A percentile compares a stretch with the other conserved stretches of the same genome.
phyloP scores from a whole-genome alignment of 2,329 filamentous ascomycete genomes.

The Colletotrichum zoysiae region DNA sequence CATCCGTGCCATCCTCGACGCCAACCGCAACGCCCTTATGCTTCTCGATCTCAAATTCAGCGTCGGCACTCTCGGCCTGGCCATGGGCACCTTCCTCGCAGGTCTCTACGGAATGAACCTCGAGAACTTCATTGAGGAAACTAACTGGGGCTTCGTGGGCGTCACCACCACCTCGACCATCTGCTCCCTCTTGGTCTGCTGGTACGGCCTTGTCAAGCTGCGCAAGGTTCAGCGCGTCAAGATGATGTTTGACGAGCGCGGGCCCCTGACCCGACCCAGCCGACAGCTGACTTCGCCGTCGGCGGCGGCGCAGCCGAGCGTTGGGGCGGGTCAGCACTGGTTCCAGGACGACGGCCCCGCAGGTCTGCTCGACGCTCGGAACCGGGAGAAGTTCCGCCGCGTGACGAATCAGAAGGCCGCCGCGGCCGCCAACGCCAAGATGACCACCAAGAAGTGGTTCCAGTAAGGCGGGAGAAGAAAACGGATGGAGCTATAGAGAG shows the following conservation, averaged over 20 bases:
- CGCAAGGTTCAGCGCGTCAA: slow-evolving; percentile 88
- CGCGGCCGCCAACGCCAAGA: slow-evolving; percentile 62
- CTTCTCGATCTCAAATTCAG: slow-evolving; percentile 96
- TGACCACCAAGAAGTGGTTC: slow-evolving; percentile 45
- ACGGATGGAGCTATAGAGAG: neutral
- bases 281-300: neutral
- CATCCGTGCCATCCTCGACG: slow-evolving; percentile 95
- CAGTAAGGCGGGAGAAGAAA: slow-evolving; percentile 7
- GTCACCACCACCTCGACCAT: slow-evolving; percentile 79
- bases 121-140: slow-evolving; percentile 98
- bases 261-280: slow-evolving; percentile 50
- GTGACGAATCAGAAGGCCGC: slow-evolving; percentile 53
- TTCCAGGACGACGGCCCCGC: slow-evolving; percentile 63
- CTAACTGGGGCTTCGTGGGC: slow-evolving; percentile 83
- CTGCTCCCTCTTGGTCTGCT: slow-evolving; percentile 82
- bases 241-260: slow-evolving; percentile 72
- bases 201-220: slow-evolving; percentile 86
- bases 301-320: slow-evolving; percentile 15
- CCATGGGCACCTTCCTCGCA: slow-evolving; percentile 93
- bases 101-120: slow-evolving; percentile 99
- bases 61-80: slow-evolving; percentile 93
- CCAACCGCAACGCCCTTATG: slow-evolving; percentile 98
- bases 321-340: slow-evolving; percentile 54
- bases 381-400: slow-evolving; percentile 66
- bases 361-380: slow-evolving; percentile 65